A percentile compares a stretch with the other conserved stretches of the same genome.
Evolutionary conservation across 108 stramenopile species (phyloP).

Genomic region (Skeletonema tropicum): DNA sequence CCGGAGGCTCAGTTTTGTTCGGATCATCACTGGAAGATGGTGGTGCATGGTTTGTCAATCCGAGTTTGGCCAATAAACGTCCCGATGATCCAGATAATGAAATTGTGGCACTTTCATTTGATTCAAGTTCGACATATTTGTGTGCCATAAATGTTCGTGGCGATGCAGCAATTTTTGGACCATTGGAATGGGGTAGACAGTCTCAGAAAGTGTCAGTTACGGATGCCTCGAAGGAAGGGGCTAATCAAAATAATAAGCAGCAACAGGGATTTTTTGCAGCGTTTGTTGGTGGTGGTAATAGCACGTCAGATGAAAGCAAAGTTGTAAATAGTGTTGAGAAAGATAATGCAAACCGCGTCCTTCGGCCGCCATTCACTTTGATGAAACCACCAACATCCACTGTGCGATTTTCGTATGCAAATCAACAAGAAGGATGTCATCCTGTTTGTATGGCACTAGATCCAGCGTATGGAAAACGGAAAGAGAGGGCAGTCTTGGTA

Average conservation of each 20-base stretch:
- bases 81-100: conserved; percentile 10
- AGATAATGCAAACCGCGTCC: not conserved
- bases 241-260: too few species aligned
- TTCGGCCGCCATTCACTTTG: conserved; percentile 37
- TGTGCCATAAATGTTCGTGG: conserved; percentile 39
- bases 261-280: not conserved
- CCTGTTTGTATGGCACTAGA: conserved; percentile 69
- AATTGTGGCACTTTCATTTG: conserved; percentile 45
- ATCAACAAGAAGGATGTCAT: not conserved
- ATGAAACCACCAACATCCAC: conserved; percentile 38
- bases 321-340: too few species aligned
- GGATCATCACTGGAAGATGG: conserved; percentile 1
- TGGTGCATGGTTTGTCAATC: conserved; percentile 6
- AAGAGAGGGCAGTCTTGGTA: conserved; percentile 64
- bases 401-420: conserved; percentile 25
- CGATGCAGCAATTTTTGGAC: conserved; percentile 46
- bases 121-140: conserved; percentile 36
- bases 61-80: not conserved
- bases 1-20: conserved; percentile 7
- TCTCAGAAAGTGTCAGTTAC: not conserved
- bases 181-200: conserved; percentile 36
- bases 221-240: not conserved
- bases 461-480: conserved; percentile 60
- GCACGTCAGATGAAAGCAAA: too few species aligned
- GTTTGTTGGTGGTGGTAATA: conserved; percentile 9